Conservation (phyloP, 306 rosid genomes). For the Castanea sativa region DNA sequence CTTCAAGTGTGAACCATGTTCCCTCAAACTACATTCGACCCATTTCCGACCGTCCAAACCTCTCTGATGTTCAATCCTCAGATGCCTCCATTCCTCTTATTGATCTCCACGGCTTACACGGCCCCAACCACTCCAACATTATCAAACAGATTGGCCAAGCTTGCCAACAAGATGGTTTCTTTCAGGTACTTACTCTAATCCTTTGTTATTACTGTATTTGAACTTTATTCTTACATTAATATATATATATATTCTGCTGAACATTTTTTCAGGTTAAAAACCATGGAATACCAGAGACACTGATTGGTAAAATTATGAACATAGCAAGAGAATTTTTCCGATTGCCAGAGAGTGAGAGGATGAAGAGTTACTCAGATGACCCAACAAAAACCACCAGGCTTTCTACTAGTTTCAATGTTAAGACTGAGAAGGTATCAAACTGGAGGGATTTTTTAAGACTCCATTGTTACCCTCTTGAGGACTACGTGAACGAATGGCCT, state of each 20-base stretch:
- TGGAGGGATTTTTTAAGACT: conserved; percentile 58
- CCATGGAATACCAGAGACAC: conserved; percentile 38
- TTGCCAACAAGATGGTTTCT: conserved; percentile 44
- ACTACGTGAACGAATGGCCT: conserved; percentile 47
- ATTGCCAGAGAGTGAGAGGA: conserved; percentile 45
- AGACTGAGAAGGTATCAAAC: conserved; percentile 41
- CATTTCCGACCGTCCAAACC: conserved; percentile 43
- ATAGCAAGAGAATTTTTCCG: conserved; percentile 39
- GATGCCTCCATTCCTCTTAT: conserved; percentile 32
- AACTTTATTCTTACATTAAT: background rate
- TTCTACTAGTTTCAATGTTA: conserved; percentile 51
- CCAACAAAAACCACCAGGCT: conserved; percentile 48
- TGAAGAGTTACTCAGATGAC: conserved; percentile 53
- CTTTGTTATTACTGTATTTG: too few relatives aligned
- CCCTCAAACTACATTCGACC: conserved; percentile 46
- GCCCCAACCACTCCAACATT: conserved; percentile 29
- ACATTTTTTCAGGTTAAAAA: conserved; percentile 32
- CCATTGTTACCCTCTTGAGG: conserved; percentile 45
- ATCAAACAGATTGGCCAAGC: conserved; percentile 38
- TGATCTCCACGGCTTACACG: conserved; percentile 41
- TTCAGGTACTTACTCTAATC: conserved; percentile 27
- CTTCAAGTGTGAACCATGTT: conserved; percentile 16
- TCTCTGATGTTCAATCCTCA: conserved; percentile 20
- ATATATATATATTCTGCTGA: background rate
- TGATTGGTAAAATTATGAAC: conserved; percentile 4